phyloP scores from a whole-genome alignment of 768 basidiomycete genomes.

The Podaxis sp. region DNA sequence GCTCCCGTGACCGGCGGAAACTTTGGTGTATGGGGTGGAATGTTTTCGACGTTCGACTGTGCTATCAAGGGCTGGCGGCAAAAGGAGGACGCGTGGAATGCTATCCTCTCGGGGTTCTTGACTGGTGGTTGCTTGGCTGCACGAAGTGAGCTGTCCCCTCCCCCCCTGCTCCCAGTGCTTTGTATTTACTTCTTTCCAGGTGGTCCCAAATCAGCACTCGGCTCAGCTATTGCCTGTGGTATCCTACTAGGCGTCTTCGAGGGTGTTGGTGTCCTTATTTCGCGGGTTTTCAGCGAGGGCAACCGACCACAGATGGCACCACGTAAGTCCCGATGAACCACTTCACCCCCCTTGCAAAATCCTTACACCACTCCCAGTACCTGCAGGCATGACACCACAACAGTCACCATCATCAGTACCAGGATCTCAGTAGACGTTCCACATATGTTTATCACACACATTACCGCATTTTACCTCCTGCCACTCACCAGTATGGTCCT shows the following conservation, averaged over 20 bases:
- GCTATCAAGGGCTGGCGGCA: slow-evolving; percentile 95
- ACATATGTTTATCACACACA: slow-evolving; percentile 21
- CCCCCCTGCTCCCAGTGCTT: background rate
- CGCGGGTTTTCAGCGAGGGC: slow-evolving; percentile 82
- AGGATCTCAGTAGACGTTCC: slow-evolving; percentile 45
- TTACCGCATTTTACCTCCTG: slow-evolving; percentile 10
- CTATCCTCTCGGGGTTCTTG: slow-evolving; percentile 97
- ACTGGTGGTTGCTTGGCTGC: slow-evolving; percentile 95
- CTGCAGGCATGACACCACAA: slow-evolving; percentile 52
- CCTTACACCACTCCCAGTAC: slow-evolving; percentile 42
- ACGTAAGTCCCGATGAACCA: slow-evolving; percentile 43
- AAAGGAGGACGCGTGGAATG: slow-evolving; percentile 99
- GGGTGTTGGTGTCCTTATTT: slow-evolving; percentile 91
- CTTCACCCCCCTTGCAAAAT: background rate
- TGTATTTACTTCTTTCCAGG: slow-evolving; percentile 40
- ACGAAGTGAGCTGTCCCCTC: slow-evolving; percentile 62
- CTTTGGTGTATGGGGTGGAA: slow-evolving; percentile 94
- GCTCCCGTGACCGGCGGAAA: slow-evolving; percentile 98
- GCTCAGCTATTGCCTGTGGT: slow-evolving; percentile 94
- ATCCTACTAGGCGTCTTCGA: slow-evolving; percentile 93
- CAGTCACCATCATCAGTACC: slow-evolving; percentile 28
- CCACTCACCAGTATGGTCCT: background rate
- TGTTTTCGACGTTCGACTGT: slow-evolving; percentile 99
- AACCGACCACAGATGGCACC: slow-evolving; percentile 78
- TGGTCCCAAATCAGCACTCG: slow-evolving; percentile 86